Base-by-base conservation (phyloP, 2,329 filamentous ascomycete genomes). In the Monosporascus sp. region DNA sequence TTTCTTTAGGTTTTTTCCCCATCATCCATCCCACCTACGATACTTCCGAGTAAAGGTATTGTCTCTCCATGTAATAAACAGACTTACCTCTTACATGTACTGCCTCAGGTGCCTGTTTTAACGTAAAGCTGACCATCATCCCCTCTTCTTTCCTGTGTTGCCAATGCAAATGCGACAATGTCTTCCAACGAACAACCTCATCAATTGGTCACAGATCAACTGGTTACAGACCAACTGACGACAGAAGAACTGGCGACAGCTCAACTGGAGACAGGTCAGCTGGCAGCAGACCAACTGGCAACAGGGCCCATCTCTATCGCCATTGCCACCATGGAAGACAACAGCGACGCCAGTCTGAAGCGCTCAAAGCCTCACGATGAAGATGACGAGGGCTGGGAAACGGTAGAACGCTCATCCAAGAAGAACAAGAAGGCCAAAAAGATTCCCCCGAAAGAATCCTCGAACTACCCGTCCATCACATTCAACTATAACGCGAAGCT, bases 371-470 rank as follows among this genome's bases (percentile, higher is more conserved):
- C 78, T 22, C 74, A 80, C 61, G 78, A 79, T 18, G 70, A 68
- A 18, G 67, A 70, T 35, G 64, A 66, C 7, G 63, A 61, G 51
- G 78, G 74, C 45, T 85, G 82, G 82, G 74, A 82, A 63, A 78
- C 76, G 18, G 77, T 84, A 55, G 75, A 77, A 20, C 76, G 76
- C 22, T 72, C 77, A 18, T 72, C 53, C 37, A 68, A 66, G 43
- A 67, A 65, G 49, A 44, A 69, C 38, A 85, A 85, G 70, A 85
- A 83, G 64, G 66, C 73, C 7, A 86, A 86, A 68, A 87, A 85
- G 70, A 67, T 81, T 2, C 84, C 84, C 2, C 78, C 77, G 45
- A 70, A 76, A 37, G 73, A 78, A 38, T 78, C 77, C 4, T 76
- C 72, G 54, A 81, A 79, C 60, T 87, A 87, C 65, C 84, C 84